Base-by-base conservation (phyloP, 805 yeast species). In the Metschnikowia sp. region DNA sequence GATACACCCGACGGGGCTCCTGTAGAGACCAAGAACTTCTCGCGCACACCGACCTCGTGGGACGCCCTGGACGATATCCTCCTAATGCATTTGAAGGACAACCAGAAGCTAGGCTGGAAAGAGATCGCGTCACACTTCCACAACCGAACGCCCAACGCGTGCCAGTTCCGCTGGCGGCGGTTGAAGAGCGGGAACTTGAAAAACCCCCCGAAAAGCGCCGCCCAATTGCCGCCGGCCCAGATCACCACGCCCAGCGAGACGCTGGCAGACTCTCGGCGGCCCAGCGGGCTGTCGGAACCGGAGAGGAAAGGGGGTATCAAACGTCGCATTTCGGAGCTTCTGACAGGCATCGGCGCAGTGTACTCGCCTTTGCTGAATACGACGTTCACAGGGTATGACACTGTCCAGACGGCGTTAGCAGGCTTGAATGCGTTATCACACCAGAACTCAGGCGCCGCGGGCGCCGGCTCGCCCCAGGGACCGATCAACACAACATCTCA, bases 111-210 rank as follows among this genome's bases (percentile, higher is more conserved):
- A 55, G 96, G 96, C 1, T 88, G 96, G 96, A 82, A 88, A 64
- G 96, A 88, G 55, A 88, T 88, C 42, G 84, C 94, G 1, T 76
- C 83, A 32, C 86, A 85, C 59, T 88, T 88, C 64, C 76, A 81
- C 37, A 84, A 84, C 62, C 72, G 96, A 61, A 88, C 96, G 2
- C 90, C 95, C 33, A 88, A 87, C 61, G 95, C 95, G 2, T 87
- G 96, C 58, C 95, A 87, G 67, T 87, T 87, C 61, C 78, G 96
- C 56, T 88, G 96, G 96, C 77, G 96, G 63, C 68, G 96, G 52
- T 67, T 77, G 15, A 73, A 75, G 57, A 62, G 67, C 35, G 77
- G 77, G 3, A 73, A 53, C 44, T 48, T 55, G 44, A 55, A 55
- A 42, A 55, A 55, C 44, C 76, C 77, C 10, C 77, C 77, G 10